Evolutionary conservation across 176 grass and related monocot genomes (phyloP), one percentile per base, ranked within the genome.

Genomic region (Oryza glaberrima): DNA sequence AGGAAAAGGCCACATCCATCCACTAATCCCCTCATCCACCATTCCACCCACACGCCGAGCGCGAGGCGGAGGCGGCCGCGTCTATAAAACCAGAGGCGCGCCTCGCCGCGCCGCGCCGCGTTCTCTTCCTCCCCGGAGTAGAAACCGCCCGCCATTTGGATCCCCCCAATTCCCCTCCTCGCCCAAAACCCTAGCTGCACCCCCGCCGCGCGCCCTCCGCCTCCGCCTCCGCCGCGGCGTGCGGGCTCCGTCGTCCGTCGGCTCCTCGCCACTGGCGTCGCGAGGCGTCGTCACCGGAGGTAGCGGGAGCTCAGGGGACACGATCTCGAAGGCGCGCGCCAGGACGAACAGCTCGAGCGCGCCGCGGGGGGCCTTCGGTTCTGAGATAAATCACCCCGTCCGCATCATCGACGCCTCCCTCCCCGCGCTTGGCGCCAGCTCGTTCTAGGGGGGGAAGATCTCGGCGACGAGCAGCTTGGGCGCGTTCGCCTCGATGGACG

Each of bases 401-500:
- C 65, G 54, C 34, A 40, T 79, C 34, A 40, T 79, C 25, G 86
- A 77, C 49, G 67, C 63, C 26, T 79, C 84, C 45, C 76, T 84
- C 76, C 80, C 79, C 51, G 51, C 16, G 4, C 47, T 4, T 84
- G 45, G 15, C 65, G 25, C 9, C n/a, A 54, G 56, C 67, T 15
- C 48, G 48, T 51, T 87, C 68, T 48, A 73, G 43, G 43, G 82
- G 88, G 82, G 88, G 28, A 2, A 64, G 65, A 36, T 25, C 82
- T 84, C 23, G 86, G 92, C 67, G 89, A 93, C 73, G 82, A 81
- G 47, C 75, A 79, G 23, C 74, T 88, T 44, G 84, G 87, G 61
- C 76, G 87, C 47, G 35, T 70, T 80, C 44, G 23, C 78, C 77
- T 85, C 89, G 65, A 92, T 94, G 91, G 96, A 94, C 75, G 86